phyloP scores from a whole-genome alignment of 352 stramenopile genomes.

The Phytopythium litorale region DNA sequence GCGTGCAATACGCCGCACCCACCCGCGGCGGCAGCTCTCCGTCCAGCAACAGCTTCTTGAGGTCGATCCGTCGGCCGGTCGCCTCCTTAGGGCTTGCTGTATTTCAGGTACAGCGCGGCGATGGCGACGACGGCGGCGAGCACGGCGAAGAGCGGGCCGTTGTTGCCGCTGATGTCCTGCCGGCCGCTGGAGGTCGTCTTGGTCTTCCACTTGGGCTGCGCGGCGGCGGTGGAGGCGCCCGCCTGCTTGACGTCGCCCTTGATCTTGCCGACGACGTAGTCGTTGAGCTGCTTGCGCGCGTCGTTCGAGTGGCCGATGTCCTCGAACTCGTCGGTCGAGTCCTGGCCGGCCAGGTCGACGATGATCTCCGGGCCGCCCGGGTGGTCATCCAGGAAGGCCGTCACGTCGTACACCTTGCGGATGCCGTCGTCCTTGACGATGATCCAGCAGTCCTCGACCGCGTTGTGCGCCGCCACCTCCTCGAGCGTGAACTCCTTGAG shows the following conservation, averaged over 20 bases:
- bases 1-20: not conserved
- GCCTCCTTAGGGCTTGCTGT: constrained; percentile 11
- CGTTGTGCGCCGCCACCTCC: constrained; percentile 90
- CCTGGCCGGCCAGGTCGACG: constrained; percentile 91
- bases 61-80: not conserved
- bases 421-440: constrained; percentile 68
- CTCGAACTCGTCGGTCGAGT: constrained; percentile 94
- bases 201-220: constrained; percentile 10
- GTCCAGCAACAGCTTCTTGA: not conserved
- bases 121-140: constrained; percentile 43
- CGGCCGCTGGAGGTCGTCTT: constrained; percentile 41
- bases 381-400: constrained; percentile 97
- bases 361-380: constrained; percentile 98
- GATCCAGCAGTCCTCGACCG: constrained; percentile 82
- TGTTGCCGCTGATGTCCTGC: constrained; percentile 59
- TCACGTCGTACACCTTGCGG: constrained; percentile 97
- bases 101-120: constrained; percentile 64
- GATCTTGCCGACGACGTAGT: constrained; percentile 92
- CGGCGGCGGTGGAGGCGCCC: constrained; percentile 9
- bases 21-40: not conserved
- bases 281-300: constrained; percentile 90
- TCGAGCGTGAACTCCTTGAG: constrained; percentile 90
- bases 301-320: constrained; percentile 98
- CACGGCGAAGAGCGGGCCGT: constrained; percentile 47
- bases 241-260: constrained; percentile 63